Evolutionary conservation across 495 filamentous ascomycete genomes (phyloP), one percentile per base, ranked within the genome.

Genomic region (Penicillium waksmanii): DNA sequence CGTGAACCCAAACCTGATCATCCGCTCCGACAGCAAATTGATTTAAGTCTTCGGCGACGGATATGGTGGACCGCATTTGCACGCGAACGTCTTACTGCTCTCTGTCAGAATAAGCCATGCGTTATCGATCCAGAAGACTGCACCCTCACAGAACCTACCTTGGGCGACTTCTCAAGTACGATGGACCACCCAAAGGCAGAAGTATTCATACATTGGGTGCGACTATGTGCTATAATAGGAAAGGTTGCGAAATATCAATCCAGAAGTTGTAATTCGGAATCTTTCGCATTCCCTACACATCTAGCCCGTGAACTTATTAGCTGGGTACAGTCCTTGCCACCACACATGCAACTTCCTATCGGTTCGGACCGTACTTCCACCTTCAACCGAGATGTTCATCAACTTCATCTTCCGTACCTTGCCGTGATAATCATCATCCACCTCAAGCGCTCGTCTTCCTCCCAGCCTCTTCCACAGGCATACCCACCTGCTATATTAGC

Each of bases 41-140:
- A 73, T 34, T 50, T 64, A 19, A 61, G 69, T 35, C 58, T 73
- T 6, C 63, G 71, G 27, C 66, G 71, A 3, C 60, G 72, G 13
- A 74, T 76, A 55, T 76, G 73, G 72, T 76, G 71, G 71, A 74
- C 71, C 2, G 68, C 66, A 19, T 76, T 76, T 52, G 71, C 73
- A 0, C 69, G 73, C 23, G 73, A 76, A 54, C 70, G 73, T 12
- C 56, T 76, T 19, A 76, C 73, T 1, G 70, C 73, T 0, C 54
- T 76, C 9, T 74, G 71, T 38, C 73, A 76, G 62, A 63, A 53
- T 52, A 71, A 71, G 17, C 73, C 73, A 15, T 69, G 70, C 38
- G 62, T 74, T 15, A 76, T 76, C 43, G 71, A 76, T 55, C 66
- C 67, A 2, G 56, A 61, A 11, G 73, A 76, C 65, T 76, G 73